These are phyloP conservation scores for Populus hybrid DNA, from an alignment of 441 rosid species.

Conservation along the genomic window DNA sequence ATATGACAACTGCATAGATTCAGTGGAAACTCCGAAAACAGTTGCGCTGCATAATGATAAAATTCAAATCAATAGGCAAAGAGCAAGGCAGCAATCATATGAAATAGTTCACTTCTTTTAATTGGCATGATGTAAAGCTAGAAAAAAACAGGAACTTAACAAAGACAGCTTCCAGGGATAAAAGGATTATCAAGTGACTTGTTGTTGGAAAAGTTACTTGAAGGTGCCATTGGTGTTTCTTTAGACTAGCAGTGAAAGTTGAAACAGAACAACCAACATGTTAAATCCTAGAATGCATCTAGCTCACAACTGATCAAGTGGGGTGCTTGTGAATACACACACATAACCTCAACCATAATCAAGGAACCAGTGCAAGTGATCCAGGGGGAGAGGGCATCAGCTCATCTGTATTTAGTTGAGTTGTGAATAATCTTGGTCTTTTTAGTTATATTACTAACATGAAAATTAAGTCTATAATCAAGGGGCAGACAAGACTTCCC, in stretches of 20 bases:
- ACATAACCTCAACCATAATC: neutral
- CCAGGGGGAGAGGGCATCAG: neutral
- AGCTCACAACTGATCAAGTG: neutral
- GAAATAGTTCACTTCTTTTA: neutral
- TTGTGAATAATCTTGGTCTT: neutral
- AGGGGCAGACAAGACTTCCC: neutral
- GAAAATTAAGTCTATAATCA: neutral
- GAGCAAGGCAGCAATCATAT: neutral
- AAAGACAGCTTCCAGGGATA: neutral
- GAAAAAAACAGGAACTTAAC: neutral
- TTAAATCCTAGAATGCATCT: neutral
- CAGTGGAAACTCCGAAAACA: slow-evolving; percentile 92
- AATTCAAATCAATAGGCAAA: slow-evolving; percentile 5
- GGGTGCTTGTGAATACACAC: neutral
- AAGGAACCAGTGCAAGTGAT: neutral
- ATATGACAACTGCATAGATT: slow-evolving; percentile 87
- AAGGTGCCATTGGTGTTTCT: neutral
- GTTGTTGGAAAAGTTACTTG: too few species aligned
- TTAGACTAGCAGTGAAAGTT: neutral
- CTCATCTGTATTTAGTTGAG: neutral
- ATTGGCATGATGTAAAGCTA: neutral
- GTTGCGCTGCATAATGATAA: slow-evolving; percentile 47
- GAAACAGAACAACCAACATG: neutral
- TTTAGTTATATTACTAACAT: neutral
- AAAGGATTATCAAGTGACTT: too few species aligned